phyloP scores from a whole-genome alignment of 2,329 filamentous ascomycete species.

The Cercospora brassicicola region DNA sequence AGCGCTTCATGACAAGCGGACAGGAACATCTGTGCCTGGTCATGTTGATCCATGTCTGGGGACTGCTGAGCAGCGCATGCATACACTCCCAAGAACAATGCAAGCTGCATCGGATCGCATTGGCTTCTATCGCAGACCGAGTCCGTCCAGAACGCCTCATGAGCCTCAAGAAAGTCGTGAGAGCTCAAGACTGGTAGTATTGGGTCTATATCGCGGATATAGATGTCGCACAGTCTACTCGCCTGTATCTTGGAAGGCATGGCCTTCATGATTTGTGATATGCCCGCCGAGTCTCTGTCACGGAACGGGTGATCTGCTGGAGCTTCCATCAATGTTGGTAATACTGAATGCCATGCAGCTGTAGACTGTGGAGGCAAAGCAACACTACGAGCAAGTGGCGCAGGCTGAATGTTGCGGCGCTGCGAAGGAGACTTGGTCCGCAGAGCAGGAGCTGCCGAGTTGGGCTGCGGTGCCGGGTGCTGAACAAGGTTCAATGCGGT shows the following conservation, averaged over 20 bases:
- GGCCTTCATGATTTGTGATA: not conserved
- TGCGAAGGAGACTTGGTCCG: not conserved
- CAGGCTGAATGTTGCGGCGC: not conserved
- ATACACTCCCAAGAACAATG: not conserved
- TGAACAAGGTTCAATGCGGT: not conserved
- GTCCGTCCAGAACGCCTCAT: not conserved
- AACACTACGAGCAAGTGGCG: not conserved
- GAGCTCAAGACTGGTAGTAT: not conserved
- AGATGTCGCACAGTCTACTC: not conserved
- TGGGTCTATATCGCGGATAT: not conserved
- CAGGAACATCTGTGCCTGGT: not conserved
- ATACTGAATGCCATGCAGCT: not conserved
- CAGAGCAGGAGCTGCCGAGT: not conserved
- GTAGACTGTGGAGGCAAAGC: not conserved
- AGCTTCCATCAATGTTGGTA: not conserved
- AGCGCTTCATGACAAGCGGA: not conserved
- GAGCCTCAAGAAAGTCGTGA: not conserved
- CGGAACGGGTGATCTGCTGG: not conserved
- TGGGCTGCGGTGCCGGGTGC: not conserved
- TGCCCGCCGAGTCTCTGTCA: not conserved
- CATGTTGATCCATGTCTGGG: not conserved
- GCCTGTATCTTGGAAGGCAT: not conserved
- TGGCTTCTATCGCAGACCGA: not conserved
- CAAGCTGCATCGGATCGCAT: not conserved
- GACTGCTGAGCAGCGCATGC: not conserved